Evolutionary conservation across 2,329 filamentous ascomycete genomes (phyloP).

Genomic region (Whalleya microplaca): DNA sequence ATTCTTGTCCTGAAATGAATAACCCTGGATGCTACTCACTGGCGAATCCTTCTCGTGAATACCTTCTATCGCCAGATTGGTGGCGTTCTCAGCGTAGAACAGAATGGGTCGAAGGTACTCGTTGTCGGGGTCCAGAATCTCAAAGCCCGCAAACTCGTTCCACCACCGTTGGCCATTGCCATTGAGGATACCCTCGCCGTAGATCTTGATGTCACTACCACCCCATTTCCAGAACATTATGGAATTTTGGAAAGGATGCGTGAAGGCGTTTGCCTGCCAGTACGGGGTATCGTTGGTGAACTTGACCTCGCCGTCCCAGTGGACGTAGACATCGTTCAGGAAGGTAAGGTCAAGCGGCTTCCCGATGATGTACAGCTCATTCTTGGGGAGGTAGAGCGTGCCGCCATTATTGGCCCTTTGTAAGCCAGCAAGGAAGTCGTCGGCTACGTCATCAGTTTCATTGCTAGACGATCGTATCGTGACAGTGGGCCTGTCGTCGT

Average conservation of each 20-base stretch:
- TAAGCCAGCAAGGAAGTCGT: conserved; percentile 57
- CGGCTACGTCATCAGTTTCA: conserved; percentile 59
- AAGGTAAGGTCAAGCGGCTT: conserved; percentile 63
- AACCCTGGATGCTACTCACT: too few relatives aligned
- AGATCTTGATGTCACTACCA: conserved; percentile 63
- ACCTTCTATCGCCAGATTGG: conserved; percentile 59
- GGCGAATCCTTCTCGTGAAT: conserved; percentile 64
- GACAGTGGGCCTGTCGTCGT: conserved; percentile 39
- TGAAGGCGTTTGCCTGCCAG: conserved; percentile 47
- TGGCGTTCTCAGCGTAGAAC: conserved; percentile 65
- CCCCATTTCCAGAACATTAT: conserved; percentile 69
- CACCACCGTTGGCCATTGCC: conserved; percentile 55
- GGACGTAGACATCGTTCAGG: conserved; percentile 59
- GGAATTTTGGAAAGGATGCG: conserved; percentile 50
- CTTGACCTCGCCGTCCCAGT: conserved; percentile 59
- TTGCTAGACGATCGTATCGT: conserved; percentile 56
- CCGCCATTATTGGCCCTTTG: conserved; percentile 62
- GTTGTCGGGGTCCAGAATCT: conserved; percentile 57
- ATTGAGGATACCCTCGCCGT: conserved; percentile 59
- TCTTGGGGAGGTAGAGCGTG: conserved; percentile 56
- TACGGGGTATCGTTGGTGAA: conserved; percentile 49
- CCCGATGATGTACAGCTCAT: conserved; percentile 60
- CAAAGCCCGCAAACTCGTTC: conserved; percentile 45
- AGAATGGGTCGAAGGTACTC: conserved; percentile 61
- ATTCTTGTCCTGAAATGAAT: too few relatives aligned